phyloP scores from a whole-genome alignment of 345 rosid genomes.

The Abelmoschus esculentus region DNA sequence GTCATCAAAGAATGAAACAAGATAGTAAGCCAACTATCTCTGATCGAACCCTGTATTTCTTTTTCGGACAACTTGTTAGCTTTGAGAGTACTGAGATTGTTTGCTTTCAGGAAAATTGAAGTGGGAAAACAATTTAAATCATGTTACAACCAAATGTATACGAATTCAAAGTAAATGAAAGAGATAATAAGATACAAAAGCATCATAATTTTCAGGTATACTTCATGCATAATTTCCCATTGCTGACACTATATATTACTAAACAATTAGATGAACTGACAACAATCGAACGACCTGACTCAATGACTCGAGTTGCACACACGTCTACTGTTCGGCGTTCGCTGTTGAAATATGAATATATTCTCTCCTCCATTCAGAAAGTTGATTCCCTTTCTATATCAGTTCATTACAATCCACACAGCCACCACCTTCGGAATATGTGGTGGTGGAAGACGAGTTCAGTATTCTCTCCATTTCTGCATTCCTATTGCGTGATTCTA shows the following conservation, averaged over 20 bases:
- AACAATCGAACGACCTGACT: background rate
- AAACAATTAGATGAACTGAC: too few species aligned
- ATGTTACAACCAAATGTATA: slow-evolving; percentile 9
- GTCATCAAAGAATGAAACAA: background rate
- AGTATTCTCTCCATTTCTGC: background rate
- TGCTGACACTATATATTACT: background rate
- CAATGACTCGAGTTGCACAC: background rate
- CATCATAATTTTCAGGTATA: background rate
- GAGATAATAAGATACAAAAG: too few species aligned
- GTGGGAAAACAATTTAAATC: background rate
- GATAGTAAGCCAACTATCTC: too few species aligned
- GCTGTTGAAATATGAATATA: background rate
- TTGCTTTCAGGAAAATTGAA: background rate
- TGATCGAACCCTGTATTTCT: background rate
- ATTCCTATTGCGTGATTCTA: slow-evolving; percentile 4
- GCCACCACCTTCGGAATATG: background rate
- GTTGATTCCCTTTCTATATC: slow-evolving; percentile 7
- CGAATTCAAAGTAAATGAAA: background rate
- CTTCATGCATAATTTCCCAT: background rate
- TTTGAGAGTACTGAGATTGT: background rate
- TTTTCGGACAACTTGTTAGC: background rate
- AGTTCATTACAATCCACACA: background rate
- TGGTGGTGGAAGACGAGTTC: background rate
- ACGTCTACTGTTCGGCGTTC: background rate
- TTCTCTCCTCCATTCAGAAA: slow-evolving; percentile 5